Conservation (phyloP, 2,329 filamentous ascomycete species). For the Neonectria ditissima region DNA sequence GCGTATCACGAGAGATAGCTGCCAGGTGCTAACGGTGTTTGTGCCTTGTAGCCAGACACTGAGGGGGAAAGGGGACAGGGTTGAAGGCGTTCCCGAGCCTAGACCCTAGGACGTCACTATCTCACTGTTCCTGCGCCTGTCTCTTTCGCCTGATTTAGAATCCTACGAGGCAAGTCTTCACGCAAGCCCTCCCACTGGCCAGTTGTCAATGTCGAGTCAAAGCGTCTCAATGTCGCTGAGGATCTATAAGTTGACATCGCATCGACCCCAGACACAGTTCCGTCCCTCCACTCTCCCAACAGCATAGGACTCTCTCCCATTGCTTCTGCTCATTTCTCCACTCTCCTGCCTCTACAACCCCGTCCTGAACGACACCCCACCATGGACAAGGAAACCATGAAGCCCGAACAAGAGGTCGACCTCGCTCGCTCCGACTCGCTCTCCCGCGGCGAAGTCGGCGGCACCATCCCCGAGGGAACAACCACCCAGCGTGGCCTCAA, state of each 20-base stretch:
- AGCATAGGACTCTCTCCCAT: neutral
- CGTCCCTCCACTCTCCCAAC: neutral
- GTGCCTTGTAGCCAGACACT: neutral
- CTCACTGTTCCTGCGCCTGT: neutral
- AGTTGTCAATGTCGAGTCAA: neutral
- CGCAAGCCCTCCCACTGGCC: constrained; percentile 8
- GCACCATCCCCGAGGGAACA: neutral
- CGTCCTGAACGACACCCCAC: neutral
- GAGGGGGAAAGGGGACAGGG: constrained; percentile 4
- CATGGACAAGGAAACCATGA: constrained; percentile 25
- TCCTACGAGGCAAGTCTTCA: constrained; percentile 18
- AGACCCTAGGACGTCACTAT: constrained; percentile 5
- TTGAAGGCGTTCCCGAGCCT: constrained; percentile 6
- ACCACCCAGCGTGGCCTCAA: constrained; percentile 27
- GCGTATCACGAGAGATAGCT: neutral
- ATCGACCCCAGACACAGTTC: neutral
- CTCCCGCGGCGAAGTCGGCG: constrained; percentile 18
- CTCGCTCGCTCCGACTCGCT: constrained; percentile 20
- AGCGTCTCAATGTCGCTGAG: neutral
- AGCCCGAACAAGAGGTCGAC: constrained; percentile 4
- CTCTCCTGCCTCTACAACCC: neutral
- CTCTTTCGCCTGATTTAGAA: neutral
- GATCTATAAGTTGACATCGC: constrained; percentile 12
- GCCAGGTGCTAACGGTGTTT: constrained; percentile 5
- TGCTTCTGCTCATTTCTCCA: neutral